Conservation (phyloP, 768 basidiomycete genomes). For the Trametopsis cervina region DNA sequence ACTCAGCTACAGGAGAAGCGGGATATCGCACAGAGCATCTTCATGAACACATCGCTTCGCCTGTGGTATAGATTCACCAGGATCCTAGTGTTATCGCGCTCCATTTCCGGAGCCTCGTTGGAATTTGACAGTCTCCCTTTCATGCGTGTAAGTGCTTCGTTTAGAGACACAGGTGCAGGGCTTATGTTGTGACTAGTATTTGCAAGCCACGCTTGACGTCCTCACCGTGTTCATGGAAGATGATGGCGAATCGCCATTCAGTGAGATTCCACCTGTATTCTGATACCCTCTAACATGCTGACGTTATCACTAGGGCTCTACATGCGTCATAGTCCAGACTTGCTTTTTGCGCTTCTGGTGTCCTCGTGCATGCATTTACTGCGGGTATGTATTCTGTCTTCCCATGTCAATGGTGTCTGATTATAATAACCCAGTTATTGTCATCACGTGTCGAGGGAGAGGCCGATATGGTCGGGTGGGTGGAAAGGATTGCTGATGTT, state of each 20-base stretch:
- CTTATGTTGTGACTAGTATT: constrained; percentile 11
- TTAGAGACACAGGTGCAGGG: background rate
- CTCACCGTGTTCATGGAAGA: constrained; percentile 26
- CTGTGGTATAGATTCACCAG: constrained; percentile 26
- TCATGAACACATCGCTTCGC: constrained; percentile 16
- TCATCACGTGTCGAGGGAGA: too few relatives aligned
- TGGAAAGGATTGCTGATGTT: constrained; percentile 61
- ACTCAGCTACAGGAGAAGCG: constrained; percentile 47
- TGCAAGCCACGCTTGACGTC: constrained; percentile 19
- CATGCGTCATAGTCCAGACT: constrained; percentile 72
- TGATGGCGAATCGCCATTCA: constrained; percentile 16
- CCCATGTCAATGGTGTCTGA: too few relatives aligned
- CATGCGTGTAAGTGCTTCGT: constrained; percentile 10
- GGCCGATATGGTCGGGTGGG: constrained; percentile 54
- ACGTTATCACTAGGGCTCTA: constrained; percentile 35
- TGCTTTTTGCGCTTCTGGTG: constrained; percentile 79
- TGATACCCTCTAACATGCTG: background rate
- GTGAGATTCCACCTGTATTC: constrained; percentile 7
- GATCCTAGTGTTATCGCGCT: constrained; percentile 31
- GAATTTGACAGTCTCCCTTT: constrained; percentile 27
- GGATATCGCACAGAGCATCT: constrained; percentile 37
- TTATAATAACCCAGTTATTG: too few relatives aligned
- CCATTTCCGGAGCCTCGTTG: constrained; percentile 30
- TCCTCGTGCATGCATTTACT: constrained; percentile 62
- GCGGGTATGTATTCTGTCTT: too few relatives aligned